Conservation (phyloP, 1,139 yeast species). For the Scheffersomyces insectosa region DNA sequence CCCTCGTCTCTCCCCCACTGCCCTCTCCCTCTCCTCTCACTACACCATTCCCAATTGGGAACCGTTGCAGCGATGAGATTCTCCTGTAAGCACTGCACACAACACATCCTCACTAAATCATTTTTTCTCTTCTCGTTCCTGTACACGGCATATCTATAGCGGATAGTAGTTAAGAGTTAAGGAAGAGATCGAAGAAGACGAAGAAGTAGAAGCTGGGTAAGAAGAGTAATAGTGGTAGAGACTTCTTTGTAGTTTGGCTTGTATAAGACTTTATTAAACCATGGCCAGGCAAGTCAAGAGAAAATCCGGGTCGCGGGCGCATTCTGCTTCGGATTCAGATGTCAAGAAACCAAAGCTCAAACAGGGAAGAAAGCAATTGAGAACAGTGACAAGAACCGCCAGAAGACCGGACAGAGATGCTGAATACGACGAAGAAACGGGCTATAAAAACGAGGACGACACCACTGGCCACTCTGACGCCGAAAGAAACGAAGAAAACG, state of each 20-base stretch:
- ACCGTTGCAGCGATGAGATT: no score
- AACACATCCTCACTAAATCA: no score
- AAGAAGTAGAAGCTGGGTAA: no score
- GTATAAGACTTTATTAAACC: neutral
- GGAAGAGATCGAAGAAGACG: no score
- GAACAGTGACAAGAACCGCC: conserved; percentile 59
- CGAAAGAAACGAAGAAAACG: conserved; percentile 11
- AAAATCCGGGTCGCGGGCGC: conserved; percentile 3
- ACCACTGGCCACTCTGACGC: conserved; percentile 17
- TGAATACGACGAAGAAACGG: conserved; percentile 4
- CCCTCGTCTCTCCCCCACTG: no score
- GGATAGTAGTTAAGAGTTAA: no score
- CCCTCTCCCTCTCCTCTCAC: no score
- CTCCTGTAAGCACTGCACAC: no score
- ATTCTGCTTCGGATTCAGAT: neutral
- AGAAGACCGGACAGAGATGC: conserved; percentile 28
- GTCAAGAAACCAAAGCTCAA: conserved; percentile 26
- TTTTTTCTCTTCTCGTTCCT: no score
- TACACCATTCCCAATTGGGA: no score
- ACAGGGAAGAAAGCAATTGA: conserved; percentile 59
- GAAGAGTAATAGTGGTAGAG: no score
- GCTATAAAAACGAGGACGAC: conserved; percentile 15
- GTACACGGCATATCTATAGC: no score
- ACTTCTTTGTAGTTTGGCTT: neutral
- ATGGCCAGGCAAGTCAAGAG: conserved; percentile 12